Evolutionary conservation across 768 basidiomycete species (phyloP).

Genomic region (Rhodocollybia butyracea): DNA sequence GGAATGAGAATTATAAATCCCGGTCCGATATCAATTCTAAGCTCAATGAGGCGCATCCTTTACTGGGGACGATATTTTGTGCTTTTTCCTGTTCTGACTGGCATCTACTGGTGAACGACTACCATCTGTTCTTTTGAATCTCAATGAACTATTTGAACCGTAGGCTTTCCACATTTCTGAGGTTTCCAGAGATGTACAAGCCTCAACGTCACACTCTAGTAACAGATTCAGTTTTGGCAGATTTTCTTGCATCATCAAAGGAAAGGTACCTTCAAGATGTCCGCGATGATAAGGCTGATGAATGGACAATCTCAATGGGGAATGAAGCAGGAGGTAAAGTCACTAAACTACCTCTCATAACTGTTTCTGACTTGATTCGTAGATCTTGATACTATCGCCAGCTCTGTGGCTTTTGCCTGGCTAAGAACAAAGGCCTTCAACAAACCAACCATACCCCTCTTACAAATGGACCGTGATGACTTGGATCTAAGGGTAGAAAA

Average conservation of each 20-base stretch:
- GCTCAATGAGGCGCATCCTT: not conserved
- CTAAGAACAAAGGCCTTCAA: constrained; percentile 55
- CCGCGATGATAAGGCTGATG: constrained; percentile 14
- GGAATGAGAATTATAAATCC: not conserved
- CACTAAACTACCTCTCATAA: not conserved
- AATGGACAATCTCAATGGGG: constrained; percentile 89
- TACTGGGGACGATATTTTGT: constrained; percentile 1
- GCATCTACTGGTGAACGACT: constrained; percentile 1
- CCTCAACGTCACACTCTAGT: constrained; percentile 2
- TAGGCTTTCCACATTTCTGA: constrained; percentile 1
- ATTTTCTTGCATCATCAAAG: constrained; percentile 2
- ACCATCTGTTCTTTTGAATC: not conserved
- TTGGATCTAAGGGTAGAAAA: constrained; percentile 87
- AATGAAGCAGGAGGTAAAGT: constrained; percentile 92
- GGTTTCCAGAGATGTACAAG: not conserved
- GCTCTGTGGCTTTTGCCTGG: constrained; percentile 83
- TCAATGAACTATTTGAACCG: not conserved
- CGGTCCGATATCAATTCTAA: not conserved
- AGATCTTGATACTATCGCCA: constrained; percentile 92
- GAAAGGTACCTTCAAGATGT: not conserved
- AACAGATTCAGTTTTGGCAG: not conserved
- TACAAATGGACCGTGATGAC: constrained; percentile 66
- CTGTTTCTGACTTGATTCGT: not conserved
- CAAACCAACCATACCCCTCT: constrained; percentile 64
- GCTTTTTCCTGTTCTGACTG: not conserved